Evolutionary conservation across 805 yeast genomes (phyloP), one percentile per base, ranked within the genome.

Genomic region (Sungouiozyma intestinalis): DNA sequence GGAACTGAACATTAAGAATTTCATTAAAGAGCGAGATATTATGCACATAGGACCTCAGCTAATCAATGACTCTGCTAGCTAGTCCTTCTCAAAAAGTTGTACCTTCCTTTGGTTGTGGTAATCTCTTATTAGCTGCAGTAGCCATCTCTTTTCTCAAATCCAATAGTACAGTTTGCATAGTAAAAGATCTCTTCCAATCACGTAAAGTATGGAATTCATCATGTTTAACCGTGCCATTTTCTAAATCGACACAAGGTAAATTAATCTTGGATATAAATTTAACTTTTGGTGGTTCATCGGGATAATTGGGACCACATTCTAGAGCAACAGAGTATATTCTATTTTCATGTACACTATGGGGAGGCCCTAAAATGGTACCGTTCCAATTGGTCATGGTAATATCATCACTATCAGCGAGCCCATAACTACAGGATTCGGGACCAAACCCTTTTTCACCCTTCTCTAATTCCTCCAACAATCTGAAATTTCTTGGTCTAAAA

Each of bases 381-480:
- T 88, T 92, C 99, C 99, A 92, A 54, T 81, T 66, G 9, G 95
- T 83, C 94, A 92, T 85, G 40, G 87, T 69, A 51, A 88, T 85
- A 60, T 92, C 99, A 54, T 85, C 95, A 48, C 82, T 79, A 54
- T 85, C 90, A 18, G 85, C 79, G 38, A 92, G 72, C 0, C 99
- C 99, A 56, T 92, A 86, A 17, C 97, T 90, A 61, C 95, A 88
- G 14, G 95, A 84, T 63, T 92, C 97, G 19, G 97, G 92, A 16
- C 97, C 97, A 38, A 85, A 70, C 16, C 98, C 99, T 63, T 92
- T 92, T 60, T 92, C 99, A 39, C 98, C 98, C 56, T 90, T 90
- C 63, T 94, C 99, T 50, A 92, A 72, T 66, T 92, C 99, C 66
- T 92, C 99, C 48, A 92, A 73, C 29, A 92, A 76, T 60, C 94